Percentiles rank a stretch among this genome's conserved stretches.
These are phyloP conservation scores for Seiridium unicorne DNA, from an alignment of 2,329 filamentous ascomycete species.

Conservation along the genomic window DNA sequence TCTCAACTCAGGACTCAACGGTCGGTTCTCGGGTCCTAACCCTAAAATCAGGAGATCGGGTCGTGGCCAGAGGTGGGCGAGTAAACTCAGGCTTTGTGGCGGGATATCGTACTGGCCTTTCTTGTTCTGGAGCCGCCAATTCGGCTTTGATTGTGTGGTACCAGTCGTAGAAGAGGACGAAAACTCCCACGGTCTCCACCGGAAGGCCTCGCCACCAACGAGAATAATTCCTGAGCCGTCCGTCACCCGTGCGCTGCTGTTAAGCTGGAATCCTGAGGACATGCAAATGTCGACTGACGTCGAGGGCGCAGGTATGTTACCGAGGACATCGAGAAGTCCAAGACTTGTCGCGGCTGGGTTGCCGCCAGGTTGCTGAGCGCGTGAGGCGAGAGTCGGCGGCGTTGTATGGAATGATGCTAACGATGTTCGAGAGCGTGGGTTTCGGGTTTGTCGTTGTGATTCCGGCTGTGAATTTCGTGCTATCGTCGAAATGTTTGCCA, in stretches of 20 bases:
- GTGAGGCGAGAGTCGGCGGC: background rate
- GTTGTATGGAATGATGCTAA: background rate
- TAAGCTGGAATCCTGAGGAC: slow-evolving; percentile 79
- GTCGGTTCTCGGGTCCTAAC: slow-evolving; percentile 71
- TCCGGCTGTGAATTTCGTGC: background rate
- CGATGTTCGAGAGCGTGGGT: background rate
- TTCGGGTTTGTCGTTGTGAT: background rate
- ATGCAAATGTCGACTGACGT: slow-evolving; percentile 83
- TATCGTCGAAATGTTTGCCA: background rate
- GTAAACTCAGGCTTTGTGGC: slow-evolving; percentile 68
- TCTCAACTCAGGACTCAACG: slow-evolving; percentile 73
- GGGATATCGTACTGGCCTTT: slow-evolving; percentile 81
- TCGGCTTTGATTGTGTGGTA: background rate
- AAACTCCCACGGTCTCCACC: slow-evolving; percentile 75
- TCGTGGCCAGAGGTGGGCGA: slow-evolving; percentile 81
- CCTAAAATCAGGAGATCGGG: slow-evolving; percentile 92
- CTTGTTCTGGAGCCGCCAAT: slow-evolving; percentile 59
- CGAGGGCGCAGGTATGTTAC: slow-evolving; percentile 70
- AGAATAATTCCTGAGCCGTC: slow-evolving; percentile 74
- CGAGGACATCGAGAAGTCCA: slow-evolving; percentile 73
- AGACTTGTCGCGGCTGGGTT: slow-evolving; percentile 57
- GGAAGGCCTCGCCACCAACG: slow-evolving; percentile 82
- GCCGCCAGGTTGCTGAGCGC: slow-evolving; percentile 28
- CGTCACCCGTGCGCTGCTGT: slow-evolving; percentile 72
- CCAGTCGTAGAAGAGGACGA: slow-evolving; percentile 31